Evolutionary conservation across 164 flowering plant genomes (phyloP), one percentile per base, ranked within the genome.

Genomic region (Vitis cinerea): DNA sequence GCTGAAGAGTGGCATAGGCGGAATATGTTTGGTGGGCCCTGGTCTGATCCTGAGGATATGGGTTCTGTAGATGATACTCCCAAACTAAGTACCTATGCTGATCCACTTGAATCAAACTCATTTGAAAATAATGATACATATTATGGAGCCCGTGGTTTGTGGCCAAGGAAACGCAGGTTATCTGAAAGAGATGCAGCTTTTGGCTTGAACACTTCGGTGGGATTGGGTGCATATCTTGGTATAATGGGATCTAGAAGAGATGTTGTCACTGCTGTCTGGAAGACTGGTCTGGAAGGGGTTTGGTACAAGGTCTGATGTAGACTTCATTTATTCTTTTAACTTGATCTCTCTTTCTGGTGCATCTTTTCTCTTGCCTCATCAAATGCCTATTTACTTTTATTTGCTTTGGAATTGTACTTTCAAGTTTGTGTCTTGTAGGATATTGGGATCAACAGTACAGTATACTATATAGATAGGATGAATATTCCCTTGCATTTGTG

Each of bases 131-230:
- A 62, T 74, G 86, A 86, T 76, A 74, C 73, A 54, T 76, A 78
- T 73, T 72, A 81, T 81, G 94, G 88, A 61, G 74, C 86, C 59
- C 88, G 83, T 58, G 78, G 88, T 73, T 80, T 96, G 52, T 96
- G 99, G 99, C 99, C 99, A 13, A 93, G 94, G 80, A 96, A 93
- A 73, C 97, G 99, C 49, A 80, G 99, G 77, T 70, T 91, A 66
- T 91, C 99, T 61, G 99, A 96, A 83, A 85, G 99, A 80, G 99
- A 96, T 81, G 99, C 99, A 17, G 99, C 99, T 67, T 93, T 96
- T 82, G 99, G 99, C 57, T 79, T 89, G 79, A 96, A 88, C 73
- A 91, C 98, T 54, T 96, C 98, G 5, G 93, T 89, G 56, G 98
- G 98, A 14, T 76, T 93, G 52, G 99, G 99, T 67, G 88, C 88